Conservation (phyloP, 805 yeast genomes). For the Cyberlindnera maritima region DNA sequence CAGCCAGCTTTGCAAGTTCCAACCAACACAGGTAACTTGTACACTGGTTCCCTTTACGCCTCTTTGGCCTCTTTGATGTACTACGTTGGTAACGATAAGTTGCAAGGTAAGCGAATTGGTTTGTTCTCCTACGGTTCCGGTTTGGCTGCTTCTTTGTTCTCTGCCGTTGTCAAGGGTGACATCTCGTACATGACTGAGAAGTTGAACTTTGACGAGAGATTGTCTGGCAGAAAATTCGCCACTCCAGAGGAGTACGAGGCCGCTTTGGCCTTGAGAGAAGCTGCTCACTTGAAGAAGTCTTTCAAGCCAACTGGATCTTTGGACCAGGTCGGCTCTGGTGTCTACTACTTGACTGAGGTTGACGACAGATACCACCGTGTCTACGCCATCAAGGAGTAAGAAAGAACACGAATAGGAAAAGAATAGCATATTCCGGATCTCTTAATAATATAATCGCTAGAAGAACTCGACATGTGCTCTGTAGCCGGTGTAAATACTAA, state of each 20-base stretch:
- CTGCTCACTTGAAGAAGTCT: slow-evolving; percentile 77
- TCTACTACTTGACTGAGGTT: slow-evolving; percentile 78
- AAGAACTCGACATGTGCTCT: no score
- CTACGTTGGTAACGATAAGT: slow-evolving; percentile 67
- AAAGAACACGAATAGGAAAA: neutral
- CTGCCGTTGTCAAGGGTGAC: slow-evolving; percentile 80
- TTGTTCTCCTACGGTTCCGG: slow-evolving; percentile 98
- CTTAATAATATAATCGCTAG: neutral
- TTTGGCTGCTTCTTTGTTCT: slow-evolving; percentile 85
- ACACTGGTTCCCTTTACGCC: slow-evolving; percentile 91
- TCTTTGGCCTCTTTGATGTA: slow-evolving; percentile 78
- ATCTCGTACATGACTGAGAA: slow-evolving; percentile 59
- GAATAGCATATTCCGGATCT: neutral
- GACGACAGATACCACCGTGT: slow-evolving; percentile 88
- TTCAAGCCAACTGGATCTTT: slow-evolving; percentile 77
- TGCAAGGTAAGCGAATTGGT: slow-evolving; percentile 84
- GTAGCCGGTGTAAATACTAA: no score
- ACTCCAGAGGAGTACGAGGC: slow-evolving; percentile 81
- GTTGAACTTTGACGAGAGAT: slow-evolving; percentile 65
- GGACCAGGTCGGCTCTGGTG: slow-evolving; percentile 68
- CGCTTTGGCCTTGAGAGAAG: slow-evolving; percentile 83
- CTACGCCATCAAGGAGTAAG: slow-evolving; percentile 65
- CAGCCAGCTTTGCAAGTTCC: slow-evolving; percentile 81
- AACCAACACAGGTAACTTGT: slow-evolving; percentile 97
- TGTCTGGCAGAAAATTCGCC: slow-evolving; percentile 60